Evolutionary conservation across 192 early-diverging fungal species (phyloP).

Genomic region (Paraglomus brasilianum): DNA sequence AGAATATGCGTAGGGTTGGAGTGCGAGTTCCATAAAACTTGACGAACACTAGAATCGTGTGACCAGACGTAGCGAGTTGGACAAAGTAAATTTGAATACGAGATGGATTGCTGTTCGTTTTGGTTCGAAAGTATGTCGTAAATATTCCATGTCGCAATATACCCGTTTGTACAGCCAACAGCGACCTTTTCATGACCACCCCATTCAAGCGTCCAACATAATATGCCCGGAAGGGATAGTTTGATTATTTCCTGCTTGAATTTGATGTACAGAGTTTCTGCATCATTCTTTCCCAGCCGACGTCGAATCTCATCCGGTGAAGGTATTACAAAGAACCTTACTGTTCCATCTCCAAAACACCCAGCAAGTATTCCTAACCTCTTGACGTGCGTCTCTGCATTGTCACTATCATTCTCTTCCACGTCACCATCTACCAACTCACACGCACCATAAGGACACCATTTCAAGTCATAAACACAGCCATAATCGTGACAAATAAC

Average conservation of each 20-base stretch:
- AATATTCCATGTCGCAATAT: constrained; percentile 23
- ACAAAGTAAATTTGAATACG: background rate
- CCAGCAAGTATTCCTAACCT: constrained; percentile 42
- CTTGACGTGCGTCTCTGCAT: background rate
- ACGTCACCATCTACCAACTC: constrained; percentile 8
- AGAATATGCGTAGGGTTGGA: constrained; percentile 26
- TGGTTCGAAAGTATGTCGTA: constrained; percentile 11
- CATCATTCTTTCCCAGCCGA: background rate
- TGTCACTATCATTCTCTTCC: background rate
- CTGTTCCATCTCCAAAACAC: constrained; percentile 37
- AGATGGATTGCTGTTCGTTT: background rate
- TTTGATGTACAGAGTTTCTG: constrained; percentile 7
- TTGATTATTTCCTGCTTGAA: constrained; percentile 7
- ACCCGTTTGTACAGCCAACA: constrained; percentile 26
- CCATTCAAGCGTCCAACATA: constrained; percentile 32
- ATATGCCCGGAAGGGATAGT: constrained; percentile 8
- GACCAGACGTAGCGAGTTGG: constrained; percentile 10
- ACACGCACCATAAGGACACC: constrained; percentile 48
- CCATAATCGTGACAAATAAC: constrained; percentile 46
- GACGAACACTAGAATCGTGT: constrained; percentile 26
- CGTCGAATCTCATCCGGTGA: constrained; percentile 33
- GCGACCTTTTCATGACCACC: constrained; percentile 26
- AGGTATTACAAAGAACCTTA: constrained; percentile 37
- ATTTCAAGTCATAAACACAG: constrained; percentile 34
- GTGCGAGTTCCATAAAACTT: constrained; percentile 24